phyloP scores from a whole-genome alignment of 176 grass and related monocot genomes.

The Thalia dealbata region DNA sequence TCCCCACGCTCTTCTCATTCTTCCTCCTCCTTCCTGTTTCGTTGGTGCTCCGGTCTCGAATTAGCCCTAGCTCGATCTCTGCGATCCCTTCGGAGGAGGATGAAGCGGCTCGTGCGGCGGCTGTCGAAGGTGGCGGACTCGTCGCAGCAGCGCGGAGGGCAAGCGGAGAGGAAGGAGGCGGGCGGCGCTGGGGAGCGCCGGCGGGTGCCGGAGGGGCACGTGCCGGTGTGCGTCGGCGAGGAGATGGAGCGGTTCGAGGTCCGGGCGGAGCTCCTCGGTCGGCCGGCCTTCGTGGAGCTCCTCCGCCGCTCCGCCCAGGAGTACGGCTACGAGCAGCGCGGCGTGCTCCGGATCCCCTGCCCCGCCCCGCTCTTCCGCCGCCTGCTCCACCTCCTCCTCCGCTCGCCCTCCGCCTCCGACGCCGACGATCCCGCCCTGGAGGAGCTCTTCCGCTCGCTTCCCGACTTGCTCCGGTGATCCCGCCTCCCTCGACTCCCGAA shows the following conservation, averaged over 20 bases:
- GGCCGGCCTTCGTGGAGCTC: slow-evolving; percentile 7
- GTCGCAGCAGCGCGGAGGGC: background rate
- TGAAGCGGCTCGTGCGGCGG: slow-evolving; percentile 9
- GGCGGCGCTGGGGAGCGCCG: too few relatives aligned
- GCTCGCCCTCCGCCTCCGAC: background rate
- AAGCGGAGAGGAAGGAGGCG: background rate
- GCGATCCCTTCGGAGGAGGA: background rate
- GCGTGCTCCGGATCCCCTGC: slow-evolving; percentile 9
- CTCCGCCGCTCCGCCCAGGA: slow-evolving; percentile 5
- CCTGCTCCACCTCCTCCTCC: background rate
- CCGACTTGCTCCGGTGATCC: background rate
- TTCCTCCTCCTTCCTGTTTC: background rate
- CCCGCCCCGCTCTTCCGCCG: slow-evolving; percentile 8
- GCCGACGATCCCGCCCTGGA: background rate
- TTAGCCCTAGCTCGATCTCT: background rate
- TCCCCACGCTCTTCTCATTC: background rate
- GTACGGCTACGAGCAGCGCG: slow-evolving; percentile 16
- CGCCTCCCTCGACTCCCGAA: background rate
- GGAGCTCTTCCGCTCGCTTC: slow-evolving; percentile 9
- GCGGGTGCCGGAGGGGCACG: slow-evolving; percentile 7
- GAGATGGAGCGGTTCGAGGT: slow-evolving; percentile 16
- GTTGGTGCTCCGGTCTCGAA: background rate
- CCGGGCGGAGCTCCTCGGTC: slow-evolving; percentile 11
- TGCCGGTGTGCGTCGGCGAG: slow-evolving; percentile 7
- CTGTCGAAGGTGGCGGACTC: slow-evolving; percentile 10